Evolutionary conservation across 495 filamentous ascomycete species (phyloP), one percentile per base, ranked within the genome.

Genomic region (Aspergillus affinis): DNA sequence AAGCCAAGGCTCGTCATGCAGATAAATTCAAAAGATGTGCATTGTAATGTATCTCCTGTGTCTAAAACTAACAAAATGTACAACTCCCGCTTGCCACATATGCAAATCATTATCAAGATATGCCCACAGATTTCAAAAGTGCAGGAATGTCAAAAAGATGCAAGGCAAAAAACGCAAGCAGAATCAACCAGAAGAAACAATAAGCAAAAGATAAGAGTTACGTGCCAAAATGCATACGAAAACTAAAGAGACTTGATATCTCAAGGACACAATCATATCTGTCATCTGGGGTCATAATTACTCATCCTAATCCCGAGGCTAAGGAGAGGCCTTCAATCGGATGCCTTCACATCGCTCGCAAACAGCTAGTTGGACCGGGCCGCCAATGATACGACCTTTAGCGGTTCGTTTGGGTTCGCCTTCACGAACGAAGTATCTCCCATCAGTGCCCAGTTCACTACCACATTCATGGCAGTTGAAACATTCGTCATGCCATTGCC

Each of bases 401-500:
- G 76, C 74, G 18, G 78, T 78, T 19, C 76, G 82, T 61, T 81
- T 80, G 27, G 82, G 75, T 41, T 80, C 77, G 18, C 83, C 78
- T 51, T 82, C 83, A 6, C 84, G 75, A 19, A 88, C 76, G 56
- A 89, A 89, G 71, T 86, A 89, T 41, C 84, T 73, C 4, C 86
- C 86, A 55, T 89, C 85, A 5, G 72, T 57, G 0, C 79, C 81
- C 61, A 89, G 88, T 0, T 77, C 82, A 27, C 77, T 79, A 9
- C 79, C 79, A 61, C 86, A 89, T 65, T 88, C 84, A 75, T 88
- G 75, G 69, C 94, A 99, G 60, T 84, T 82, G 73, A 99, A 99
- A 73, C 94, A 99, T 54, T 84, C 79, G 23, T 89, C 87, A 72
- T 98, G 95, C 94, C 94, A 99, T 76, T 98, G 93, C 15, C 84